Evolutionary conservation across 179 eudicot genomes (phyloP), one percentile per base, ranked within the genome.

Genomic region (Beta corolliflora): DNA sequence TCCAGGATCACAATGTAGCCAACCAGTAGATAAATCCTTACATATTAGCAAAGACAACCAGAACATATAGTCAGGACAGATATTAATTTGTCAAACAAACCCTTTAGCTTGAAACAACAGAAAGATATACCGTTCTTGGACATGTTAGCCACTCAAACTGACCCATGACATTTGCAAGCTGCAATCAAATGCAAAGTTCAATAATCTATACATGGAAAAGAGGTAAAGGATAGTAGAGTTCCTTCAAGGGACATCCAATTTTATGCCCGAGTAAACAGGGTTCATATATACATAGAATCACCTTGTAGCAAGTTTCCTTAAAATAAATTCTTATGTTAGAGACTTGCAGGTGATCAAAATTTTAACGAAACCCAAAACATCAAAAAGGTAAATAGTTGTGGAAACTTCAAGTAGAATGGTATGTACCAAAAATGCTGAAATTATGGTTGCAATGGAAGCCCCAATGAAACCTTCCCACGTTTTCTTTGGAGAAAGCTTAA

Each of bases 381-480:
- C 21, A 55, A 68, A 48, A 48, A 70, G 50, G 25, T 46, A 15
- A 59, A 48, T 18, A 31, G 76, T 18, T 50, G 52, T 1, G 0
- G 61, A 67, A 16, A 18, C 9, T 41, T n/a, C 55, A 16, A 7
- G 71, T 60, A 71, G 25, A 77, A 25, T 16, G 16, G 59, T n/a
- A 71, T 93, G 90, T 80, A 94, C 99, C 94, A 92, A 73, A 84
- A 95, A 94, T 52, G 98, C 99, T 31, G 92, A 91, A 79, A 95
- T 87, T 77, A 96, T 82, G 9, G 98, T 96, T 53, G 92, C 84
- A 74, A 96, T 87, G 54, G 98, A 96, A 78, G 98, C 98, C 80
- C 99, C 99, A 83, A 96, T 94, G 83, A 96, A 96, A 36, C 99
- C 99, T 86, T 96, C 99, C 98, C 98, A 92, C 7, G 99, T 96